Evolutionary conservation across 495 filamentous ascomycete species (phyloP).

Genomic region (Xylaria telfairii): DNA sequence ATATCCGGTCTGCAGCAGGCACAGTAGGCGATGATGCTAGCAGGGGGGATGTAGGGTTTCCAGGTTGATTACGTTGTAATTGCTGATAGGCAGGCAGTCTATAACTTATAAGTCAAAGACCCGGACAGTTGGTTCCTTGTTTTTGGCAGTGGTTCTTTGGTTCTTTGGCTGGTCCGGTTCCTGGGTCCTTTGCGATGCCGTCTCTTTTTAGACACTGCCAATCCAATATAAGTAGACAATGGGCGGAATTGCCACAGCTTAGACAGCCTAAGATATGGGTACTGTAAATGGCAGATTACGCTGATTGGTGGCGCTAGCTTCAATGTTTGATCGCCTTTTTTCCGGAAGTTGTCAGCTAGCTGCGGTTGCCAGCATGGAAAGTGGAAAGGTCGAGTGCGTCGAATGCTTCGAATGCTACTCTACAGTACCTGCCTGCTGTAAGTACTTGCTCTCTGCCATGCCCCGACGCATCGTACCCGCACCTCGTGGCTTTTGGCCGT

Average conservation of each 20-base stretch:
- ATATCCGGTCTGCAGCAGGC: no score
- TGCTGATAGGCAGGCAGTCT: slow-evolving; percentile 5
- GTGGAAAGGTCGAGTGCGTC: no score
- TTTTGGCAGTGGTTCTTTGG: background rate
- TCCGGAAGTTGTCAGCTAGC: background rate
- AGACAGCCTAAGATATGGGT: background rate
- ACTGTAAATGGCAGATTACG: background rate
- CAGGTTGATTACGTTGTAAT: background rate
- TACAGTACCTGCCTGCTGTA: no score
- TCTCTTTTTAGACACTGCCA: background rate
- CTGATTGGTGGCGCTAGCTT: slow-evolving; percentile 8
- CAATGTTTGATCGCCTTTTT: slow-evolving; percentile 4
- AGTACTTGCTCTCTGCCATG: background rate
- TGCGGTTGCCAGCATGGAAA: slow-evolving; percentile 11
- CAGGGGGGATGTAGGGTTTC: background rate
- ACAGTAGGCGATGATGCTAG: background rate
- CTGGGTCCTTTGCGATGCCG: background rate
- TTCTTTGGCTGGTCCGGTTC: background rate
- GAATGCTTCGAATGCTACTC: no score
- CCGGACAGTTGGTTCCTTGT: background rate
- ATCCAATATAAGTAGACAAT: no score
- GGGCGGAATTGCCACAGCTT: background rate
- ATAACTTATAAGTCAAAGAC: background rate
- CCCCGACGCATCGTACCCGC: slow-evolving; percentile 14
- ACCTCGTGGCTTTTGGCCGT: slow-evolving; percentile 22